Base-by-base conservation (phyloP, 768 basidiomycete species). In the Kwoniella bestiolae region DNA sequence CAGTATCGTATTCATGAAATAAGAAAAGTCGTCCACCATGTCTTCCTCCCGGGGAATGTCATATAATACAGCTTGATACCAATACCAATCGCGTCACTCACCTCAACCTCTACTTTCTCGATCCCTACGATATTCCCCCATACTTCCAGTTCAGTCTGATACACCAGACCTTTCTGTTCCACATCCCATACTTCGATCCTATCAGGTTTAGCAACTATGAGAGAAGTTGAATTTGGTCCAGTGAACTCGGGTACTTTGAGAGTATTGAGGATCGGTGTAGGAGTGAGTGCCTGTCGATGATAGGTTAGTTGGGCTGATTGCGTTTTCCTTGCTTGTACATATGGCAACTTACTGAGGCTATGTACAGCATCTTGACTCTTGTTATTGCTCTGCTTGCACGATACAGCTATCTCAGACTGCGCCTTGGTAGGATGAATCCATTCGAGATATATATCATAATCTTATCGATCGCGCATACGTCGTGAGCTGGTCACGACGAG, bases 111-210 rank as follows among this genome's bases (percentile, higher is more conserved):
- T 12, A 77, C 75, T 59, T 68, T 71, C 8, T 73, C 76, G n/a
- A 80, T 32, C 3, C 68, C 70, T 1, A 76, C 74, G 7, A 79
- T 61, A 38, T 62, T 76, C n/a, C 79, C 79, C 79, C 79, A 80
- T 2, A 79, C 60, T 28, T 75, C 71, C 3, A 76, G 65, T 50
- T 71, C 72, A 34, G 53, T 62, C 8, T 52, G 38, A 49, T 71
- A 46, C 2, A 69, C 66, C 18, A 80, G 61, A 16, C 78, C 79
- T 5, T 66, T 41, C 8, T 21, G 18, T 12, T 56, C 56, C 8
- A 71, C 66, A 61, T 77, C 69, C 73, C 73, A 78, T 31, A 78
- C 70, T 46, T 80, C 79, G 16, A 80, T 35, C 21, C 66, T 58
- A 62, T 79, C 76, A 5, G 77, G 75, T 32, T 76, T 76, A 7